phyloP scores from a whole-genome alignment of 192 early-diverging fungal species.

The Linnemannia elongata region DNA sequence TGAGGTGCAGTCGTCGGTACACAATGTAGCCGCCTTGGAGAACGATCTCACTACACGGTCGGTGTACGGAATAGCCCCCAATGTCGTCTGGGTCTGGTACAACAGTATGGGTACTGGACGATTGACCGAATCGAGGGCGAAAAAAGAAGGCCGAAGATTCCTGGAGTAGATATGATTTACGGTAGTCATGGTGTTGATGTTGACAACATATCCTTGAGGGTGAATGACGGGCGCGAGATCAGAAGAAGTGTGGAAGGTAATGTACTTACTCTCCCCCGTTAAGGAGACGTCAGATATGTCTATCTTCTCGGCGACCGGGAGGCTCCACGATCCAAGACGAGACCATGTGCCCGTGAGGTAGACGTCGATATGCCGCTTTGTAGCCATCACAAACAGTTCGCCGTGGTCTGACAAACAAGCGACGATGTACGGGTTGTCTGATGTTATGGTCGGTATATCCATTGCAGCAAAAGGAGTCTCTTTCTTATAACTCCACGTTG shows the following conservation, averaged over 20 bases:
- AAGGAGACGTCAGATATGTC: neutral
- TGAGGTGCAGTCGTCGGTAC: neutral
- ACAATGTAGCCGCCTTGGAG: neutral
- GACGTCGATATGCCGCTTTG: neutral
- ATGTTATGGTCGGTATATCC: neutral
- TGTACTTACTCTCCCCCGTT: neutral
- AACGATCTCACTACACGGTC: neutral
- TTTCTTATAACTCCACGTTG: neutral
- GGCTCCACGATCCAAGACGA: neutral
- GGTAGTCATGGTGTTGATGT: neutral
- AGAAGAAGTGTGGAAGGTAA: neutral
- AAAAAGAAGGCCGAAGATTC: neutral
- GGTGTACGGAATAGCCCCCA: neutral
- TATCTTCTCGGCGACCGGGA: neutral
- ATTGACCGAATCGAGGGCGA: neutral
- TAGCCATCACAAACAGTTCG: neutral
- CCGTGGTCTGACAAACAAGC: neutral
- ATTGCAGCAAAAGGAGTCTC: too few species aligned
- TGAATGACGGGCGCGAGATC: neutral
- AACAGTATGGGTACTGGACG: neutral
- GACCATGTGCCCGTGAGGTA: neutral
- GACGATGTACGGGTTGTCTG: neutral
- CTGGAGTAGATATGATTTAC: neutral
- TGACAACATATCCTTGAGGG: neutral
- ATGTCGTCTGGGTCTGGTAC: neutral